A percentile compares a stretch with the other conserved stretches of the same genome.
phyloP scores from a whole-genome alignment of 257 asterid species.

The Solanum appendiculatum region DNA sequence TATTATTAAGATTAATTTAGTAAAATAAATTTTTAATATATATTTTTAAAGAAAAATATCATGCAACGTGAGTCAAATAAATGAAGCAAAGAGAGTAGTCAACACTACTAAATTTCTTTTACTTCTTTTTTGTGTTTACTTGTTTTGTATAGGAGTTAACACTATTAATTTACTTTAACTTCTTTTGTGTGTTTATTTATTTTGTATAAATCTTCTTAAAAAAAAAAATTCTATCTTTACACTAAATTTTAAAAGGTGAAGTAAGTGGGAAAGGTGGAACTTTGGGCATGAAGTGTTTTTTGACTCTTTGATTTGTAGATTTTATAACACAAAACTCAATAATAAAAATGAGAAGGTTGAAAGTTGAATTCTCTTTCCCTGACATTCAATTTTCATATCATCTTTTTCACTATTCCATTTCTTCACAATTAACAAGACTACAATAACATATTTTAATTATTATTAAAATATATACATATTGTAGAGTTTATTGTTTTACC shows the following conservation, averaged over 20 bases:
- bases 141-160: not conserved
- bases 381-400: not conserved
- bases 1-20: not conserved
- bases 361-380: not conserved
- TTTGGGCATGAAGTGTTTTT: not conserved
- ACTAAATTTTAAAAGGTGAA: not conserved
- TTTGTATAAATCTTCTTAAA: not conserved
- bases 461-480: not conserved
- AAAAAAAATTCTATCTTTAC: not conserved
- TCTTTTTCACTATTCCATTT: not conserved
- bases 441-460: no score
- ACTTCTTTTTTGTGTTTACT: not conserved
- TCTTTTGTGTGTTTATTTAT: not conserved
- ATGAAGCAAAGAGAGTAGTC: not conserved
- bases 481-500: not conserved
- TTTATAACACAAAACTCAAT: not conserved
- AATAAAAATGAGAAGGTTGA: not conserved
- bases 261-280: not conserved
- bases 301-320: not conserved
- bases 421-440: not conserved
- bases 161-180: not conserved
- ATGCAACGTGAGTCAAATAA: not conserved
- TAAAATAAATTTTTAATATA: no score
- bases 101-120: not conserved
- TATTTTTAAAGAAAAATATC: not conserved